Base-by-base conservation (phyloP, 805 yeast genomes). In the Lachancea fermentati region DNA sequence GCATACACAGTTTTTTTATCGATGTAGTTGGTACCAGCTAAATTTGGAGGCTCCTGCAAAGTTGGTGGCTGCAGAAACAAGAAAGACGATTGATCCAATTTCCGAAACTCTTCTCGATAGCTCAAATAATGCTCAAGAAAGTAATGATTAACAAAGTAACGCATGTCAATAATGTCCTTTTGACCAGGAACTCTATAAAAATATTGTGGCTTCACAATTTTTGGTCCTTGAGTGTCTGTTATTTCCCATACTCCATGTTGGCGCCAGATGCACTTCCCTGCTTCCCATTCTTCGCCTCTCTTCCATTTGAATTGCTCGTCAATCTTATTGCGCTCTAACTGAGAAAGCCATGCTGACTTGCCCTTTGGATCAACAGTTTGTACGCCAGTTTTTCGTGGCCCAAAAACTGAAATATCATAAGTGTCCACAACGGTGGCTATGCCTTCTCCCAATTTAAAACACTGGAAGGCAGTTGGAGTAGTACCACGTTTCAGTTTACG, bases 1-100 rank as follows among this genome's bases (percentile, higher is more conserved):
- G 95, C 79, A 51, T 80, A 81, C 1, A 84, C 78, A 0, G 91
- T 80, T 37, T 73, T 74, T 1, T 67, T 57, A 52, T 84, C 93
- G 11, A 83, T 56, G n/a, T 79, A 55, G 3, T 67, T 57, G 31
- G 75, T 70, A 9, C 70, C 72, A 43, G 69, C 71, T 45, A 85
- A 60, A 8, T 62, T 57, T 2, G 97, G 96, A 0, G 96, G 96
- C 3, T 72, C 55, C 50, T 78, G 81, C 45, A 89, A 66, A 1
- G 85, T 93, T 1, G 95, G 95, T 0, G 94, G 81, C 60, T 88
- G 95, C 49, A 87, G 60, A 19, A 88, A 68, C 9, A 85, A 60
- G 44, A 81, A 75, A 17, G 74, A 62, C 11, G 72, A 68, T 0
- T 66, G 57, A 15, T 76, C 66, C 4, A 71, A 48, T 0, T 54